A percentile compares a stretch with the other conserved stretches of the same genome.
These are phyloP conservation scores for Thalassiosira profunda DNA, from an alignment of 108 stramenopile species.

Conservation along the genomic window DNA sequence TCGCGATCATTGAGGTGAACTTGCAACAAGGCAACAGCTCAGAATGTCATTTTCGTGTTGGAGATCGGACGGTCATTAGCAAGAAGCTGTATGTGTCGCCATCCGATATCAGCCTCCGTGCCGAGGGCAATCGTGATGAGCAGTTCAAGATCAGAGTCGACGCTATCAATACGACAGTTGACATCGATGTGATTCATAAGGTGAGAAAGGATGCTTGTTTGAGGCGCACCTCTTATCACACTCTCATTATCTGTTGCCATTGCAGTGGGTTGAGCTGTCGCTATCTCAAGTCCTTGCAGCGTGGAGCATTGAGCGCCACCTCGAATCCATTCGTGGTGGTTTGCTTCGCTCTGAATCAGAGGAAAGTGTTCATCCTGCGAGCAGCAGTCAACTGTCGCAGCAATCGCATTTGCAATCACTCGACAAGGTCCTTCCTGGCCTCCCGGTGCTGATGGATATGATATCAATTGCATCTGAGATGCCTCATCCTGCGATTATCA, in stretches of 20 bases:
- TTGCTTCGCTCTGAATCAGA: slow-evolving; percentile 6
- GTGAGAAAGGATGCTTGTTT: neutral
- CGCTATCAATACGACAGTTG: slow-evolving; percentile 67
- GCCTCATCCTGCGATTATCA: slow-evolving; percentile 72
- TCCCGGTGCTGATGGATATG: slow-evolving; percentile 51
- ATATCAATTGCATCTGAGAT: slow-evolving; percentile 44
- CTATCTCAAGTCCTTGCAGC: slow-evolving; percentile 72
- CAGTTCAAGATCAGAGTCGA: slow-evolving; percentile 41
- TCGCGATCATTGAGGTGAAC: slow-evolving; percentile 66
- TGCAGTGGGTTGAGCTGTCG: slow-evolving; percentile 55
- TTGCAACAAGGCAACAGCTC: slow-evolving; percentile 41
- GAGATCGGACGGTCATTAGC: neutral
- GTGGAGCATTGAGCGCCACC: slow-evolving; percentile 65
- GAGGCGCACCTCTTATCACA: neutral
- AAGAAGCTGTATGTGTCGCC: slow-evolving; percentile 3
- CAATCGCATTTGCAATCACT: slow-evolving; percentile 18
- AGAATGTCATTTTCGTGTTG: slow-evolving; percentile 6
- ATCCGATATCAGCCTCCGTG: neutral
- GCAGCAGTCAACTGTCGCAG: neutral
- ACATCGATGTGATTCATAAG: slow-evolving; percentile 61
- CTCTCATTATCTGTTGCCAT: neutral
- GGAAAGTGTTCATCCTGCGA: neutral
- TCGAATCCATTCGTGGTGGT: slow-evolving; percentile 35
- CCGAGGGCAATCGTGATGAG: slow-evolving; percentile 7
- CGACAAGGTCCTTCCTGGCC: slow-evolving; percentile 54